phyloP scores from a whole-genome alignment of 2,329 filamentous ascomycete genomes.

The Colletotrichum chlorophyti region DNA sequence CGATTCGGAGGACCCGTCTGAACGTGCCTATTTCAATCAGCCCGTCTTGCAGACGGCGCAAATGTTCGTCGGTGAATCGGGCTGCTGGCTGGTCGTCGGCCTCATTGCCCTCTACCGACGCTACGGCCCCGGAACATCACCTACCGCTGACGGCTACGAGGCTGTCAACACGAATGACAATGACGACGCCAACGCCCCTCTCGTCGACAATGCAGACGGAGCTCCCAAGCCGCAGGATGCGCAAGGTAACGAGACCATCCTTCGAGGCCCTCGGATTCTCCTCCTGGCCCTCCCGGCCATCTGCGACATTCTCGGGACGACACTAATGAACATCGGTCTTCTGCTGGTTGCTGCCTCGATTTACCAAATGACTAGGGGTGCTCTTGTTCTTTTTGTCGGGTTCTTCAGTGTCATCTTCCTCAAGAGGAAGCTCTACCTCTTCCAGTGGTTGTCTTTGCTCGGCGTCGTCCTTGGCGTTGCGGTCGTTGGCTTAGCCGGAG shows the following conservation, averaged over 20 bases:
- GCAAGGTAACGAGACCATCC: conserved; percentile 60
- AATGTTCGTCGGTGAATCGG: conserved; percentile 98
- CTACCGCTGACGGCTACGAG: conserved; percentile 66
- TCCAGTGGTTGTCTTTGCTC: conserved; percentile 90
- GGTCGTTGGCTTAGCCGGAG: conserved; percentile 87
- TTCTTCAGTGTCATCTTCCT: conserved; percentile 94
- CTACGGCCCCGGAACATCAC: conserved; percentile 52
- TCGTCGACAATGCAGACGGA: conserved; percentile 48
- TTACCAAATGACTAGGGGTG: conserved; percentile 98
- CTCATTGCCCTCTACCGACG: conserved; percentile 70
- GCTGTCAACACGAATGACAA: conserved; percentile 60
- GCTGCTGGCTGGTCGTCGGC: conserved; percentile 91
- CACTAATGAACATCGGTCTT: conserved; percentile 95
- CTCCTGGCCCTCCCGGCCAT: conserved; percentile 85
- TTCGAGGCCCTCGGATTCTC: conserved; percentile 74
- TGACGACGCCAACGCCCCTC: conserved; percentile 49
- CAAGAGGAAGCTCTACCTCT: conserved; percentile 77
- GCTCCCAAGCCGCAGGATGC: conserved; percentile 56
- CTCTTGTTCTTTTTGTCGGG: conserved; percentile 93
- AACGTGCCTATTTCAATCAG: conserved; percentile 83
- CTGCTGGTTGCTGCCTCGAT: conserved; percentile 95
- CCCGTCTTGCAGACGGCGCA: conserved; percentile 95
- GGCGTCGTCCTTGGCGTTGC: conserved; percentile 89
- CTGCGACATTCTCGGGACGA: conserved; percentile 94
- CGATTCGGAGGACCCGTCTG: conserved; percentile 69